A percentile compares a stretch with the other conserved stretches of the same genome.
Evolutionary conservation across 2,329 filamentous ascomycete species (phyloP).

Genomic region (Hymenoscyphus scutula): DNA sequence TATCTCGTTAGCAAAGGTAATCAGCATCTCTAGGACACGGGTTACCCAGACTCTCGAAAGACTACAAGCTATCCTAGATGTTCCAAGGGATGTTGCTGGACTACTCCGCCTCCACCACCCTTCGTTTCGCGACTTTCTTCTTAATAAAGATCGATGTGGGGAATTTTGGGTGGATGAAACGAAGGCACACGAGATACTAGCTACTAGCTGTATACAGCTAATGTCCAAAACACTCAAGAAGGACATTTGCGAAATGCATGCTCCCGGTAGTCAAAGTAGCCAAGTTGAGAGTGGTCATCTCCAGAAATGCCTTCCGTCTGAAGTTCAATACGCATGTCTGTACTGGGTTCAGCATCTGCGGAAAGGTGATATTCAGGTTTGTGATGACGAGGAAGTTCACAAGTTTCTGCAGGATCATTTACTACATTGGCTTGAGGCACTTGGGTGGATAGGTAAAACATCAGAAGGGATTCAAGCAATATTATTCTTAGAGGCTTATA

Average conservation of each 20-base stretch:
- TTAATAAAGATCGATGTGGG: too few relatives aligned
- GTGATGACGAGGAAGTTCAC: slow-evolving; percentile 10
- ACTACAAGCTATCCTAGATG: slow-evolving; percentile 33
- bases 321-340: slow-evolving; percentile 38
- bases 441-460: too few relatives aligned
- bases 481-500: slow-evolving; percentile 3
- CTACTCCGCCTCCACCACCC: too few relatives aligned
- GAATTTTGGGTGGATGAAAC: too few relatives aligned
- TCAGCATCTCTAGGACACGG: slow-evolving; percentile 8
- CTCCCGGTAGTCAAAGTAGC: slow-evolving; percentile 21
- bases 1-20: slow-evolving; percentile 12
- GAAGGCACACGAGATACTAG: slow-evolving; percentile 10
- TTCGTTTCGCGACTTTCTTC: too few relatives aligned
- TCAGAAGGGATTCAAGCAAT: too few relatives aligned
- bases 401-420: slow-evolving; percentile 2
- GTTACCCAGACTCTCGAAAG: slow-evolving; percentile 10
- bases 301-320: slow-evolving; percentile 33
- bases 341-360: too few relatives aligned
- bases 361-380: slow-evolving; percentile 31
- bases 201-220: slow-evolving; percentile 27
- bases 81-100: slow-evolving; percentile 24
- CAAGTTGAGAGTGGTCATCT: slow-evolving; percentile 23
- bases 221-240: slow-evolving; percentile 24
- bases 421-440: slow-evolving; percentile 6
- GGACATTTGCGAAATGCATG: slow-evolving; percentile 23